phyloP scores from a whole-genome alignment of 371 early-diverging fungal species.

The Actinomortierella ambigua region DNA sequence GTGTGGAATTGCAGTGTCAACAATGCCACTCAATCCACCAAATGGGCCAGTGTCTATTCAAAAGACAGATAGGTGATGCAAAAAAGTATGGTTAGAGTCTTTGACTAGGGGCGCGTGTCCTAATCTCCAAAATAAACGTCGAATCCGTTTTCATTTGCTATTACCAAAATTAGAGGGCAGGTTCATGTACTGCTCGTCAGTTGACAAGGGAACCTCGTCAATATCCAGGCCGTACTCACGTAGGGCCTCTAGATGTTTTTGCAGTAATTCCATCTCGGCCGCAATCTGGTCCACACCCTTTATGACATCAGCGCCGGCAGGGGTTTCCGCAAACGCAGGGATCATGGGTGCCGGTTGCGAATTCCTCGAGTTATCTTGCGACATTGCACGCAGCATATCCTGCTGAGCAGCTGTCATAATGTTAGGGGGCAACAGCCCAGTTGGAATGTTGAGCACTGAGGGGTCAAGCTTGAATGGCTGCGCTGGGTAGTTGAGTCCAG shows the following conservation, averaged over 20 bases:
- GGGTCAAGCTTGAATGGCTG: constrained; percentile 17
- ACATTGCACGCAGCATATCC: constrained; percentile 21
- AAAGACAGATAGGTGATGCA: too few species aligned
- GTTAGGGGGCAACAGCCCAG: constrained; percentile 14
- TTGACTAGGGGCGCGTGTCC: too few species aligned
- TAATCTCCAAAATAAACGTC: too few species aligned
- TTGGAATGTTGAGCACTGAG: constrained; percentile 21
- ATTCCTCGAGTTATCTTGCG: constrained; percentile 10
- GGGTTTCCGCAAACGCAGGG: constrained; percentile 20
- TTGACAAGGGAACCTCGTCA: constrained; percentile 15
- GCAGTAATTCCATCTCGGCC: constrained; percentile 23
- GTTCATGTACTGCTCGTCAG: constrained; percentile 1
- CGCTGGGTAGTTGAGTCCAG: constrained; percentile 11
- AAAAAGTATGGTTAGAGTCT: too few species aligned
- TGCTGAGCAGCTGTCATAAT: constrained; percentile 14
- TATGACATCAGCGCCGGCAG: constrained; percentile 15
- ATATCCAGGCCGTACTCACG: constrained; percentile 17
- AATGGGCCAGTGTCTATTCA: too few species aligned
- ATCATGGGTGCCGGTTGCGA: constrained; percentile 13
- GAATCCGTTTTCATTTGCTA: too few species aligned
- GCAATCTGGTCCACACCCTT: constrained; percentile 32
- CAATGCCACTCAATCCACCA: too few species aligned
- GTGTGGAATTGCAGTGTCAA: too few species aligned
- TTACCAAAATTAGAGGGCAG: too few species aligned
- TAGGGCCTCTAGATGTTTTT: constrained; percentile 25